phyloP scores from a whole-genome alignment of 495 filamentous ascomycete genomes.

The Aspergillus bridgeri region DNA sequence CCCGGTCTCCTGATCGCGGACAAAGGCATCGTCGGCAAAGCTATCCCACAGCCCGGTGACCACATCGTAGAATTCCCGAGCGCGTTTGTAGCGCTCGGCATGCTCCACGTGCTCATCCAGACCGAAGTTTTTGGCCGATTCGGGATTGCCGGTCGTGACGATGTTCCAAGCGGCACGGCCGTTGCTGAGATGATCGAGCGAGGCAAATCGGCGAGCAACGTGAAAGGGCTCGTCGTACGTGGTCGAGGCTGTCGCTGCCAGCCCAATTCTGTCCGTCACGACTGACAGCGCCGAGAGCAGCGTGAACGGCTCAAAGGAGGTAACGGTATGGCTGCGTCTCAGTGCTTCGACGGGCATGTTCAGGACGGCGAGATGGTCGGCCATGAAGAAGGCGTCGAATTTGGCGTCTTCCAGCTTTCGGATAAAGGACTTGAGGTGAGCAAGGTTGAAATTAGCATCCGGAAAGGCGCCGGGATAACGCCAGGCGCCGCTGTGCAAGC shows the following conservation, averaged over 20 bases:
- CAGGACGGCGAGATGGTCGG: constrained; percentile 54
- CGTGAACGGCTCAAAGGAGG: constrained; percentile 50
- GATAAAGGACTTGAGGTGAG: constrained; percentile 50
- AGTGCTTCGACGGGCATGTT: constrained; percentile 58
- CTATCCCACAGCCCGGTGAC: constrained; percentile 48
- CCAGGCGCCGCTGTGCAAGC: constrained; percentile 56
- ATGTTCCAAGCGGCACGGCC: constrained; percentile 49
- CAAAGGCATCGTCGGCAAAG: constrained; percentile 53
- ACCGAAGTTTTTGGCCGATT: constrained; percentile 35
- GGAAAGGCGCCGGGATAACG: constrained; percentile 53
- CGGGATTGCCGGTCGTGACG: constrained; percentile 38
- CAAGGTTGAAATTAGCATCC: constrained; percentile 58
- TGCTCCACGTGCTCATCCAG: constrained; percentile 37
- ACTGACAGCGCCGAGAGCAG: constrained; percentile 46
- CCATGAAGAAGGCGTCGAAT: constrained; percentile 63
- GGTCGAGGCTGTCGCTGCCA: constrained; percentile 54
- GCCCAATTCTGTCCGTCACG: constrained; percentile 46
- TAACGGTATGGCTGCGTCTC: constrained; percentile 55
- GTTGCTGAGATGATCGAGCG: constrained; percentile 58
- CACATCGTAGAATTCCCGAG: constrained; percentile 37
- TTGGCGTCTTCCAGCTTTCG: constrained; percentile 56
- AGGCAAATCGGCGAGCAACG: constrained; percentile 58
- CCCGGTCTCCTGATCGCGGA: constrained; percentile 44
- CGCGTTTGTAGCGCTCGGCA: constrained; percentile 36
- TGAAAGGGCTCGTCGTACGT: constrained; percentile 65